Conservation (phyloP, 306 rosid genomes). For the Malus asiatica region DNA sequence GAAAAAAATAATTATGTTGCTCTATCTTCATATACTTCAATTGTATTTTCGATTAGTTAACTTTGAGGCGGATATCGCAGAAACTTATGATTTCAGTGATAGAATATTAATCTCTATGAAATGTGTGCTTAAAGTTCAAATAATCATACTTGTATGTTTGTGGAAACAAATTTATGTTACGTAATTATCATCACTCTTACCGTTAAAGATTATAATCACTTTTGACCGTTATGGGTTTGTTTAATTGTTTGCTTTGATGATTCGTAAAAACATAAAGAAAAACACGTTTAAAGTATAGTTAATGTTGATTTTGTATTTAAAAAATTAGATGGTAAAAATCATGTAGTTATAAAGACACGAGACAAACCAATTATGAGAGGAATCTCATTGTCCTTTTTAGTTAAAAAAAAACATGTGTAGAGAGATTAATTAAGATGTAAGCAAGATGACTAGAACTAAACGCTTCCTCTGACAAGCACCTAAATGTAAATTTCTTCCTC, state of each 20-base stretch:
- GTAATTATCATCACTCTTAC: background rate
- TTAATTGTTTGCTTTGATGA: background rate
- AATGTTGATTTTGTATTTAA: background rate
- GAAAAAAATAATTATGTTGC: background rate
- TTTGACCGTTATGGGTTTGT: accelerated
- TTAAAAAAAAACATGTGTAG: too few species aligned
- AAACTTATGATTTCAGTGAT: too few species aligned
- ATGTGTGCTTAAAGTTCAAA: too few species aligned
- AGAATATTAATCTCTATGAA: too few species aligned
- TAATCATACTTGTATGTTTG: background rate
- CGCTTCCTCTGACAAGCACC: too few species aligned
- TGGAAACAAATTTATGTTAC: background rate
- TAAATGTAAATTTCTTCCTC: too few species aligned
- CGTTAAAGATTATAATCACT: background rate
- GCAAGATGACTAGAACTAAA: too few species aligned
- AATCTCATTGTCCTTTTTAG: background rate
- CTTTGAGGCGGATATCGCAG: background rate
- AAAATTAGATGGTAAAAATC: background rate
- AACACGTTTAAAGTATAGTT: background rate
- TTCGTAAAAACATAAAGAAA: background rate
- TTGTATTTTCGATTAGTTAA: too few species aligned
- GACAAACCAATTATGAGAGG: background rate
- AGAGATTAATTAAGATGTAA: too few species aligned
- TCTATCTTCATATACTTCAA: background rate
- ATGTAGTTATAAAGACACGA: background rate